Evolutionary conservation across 768 basidiomycete genomes (phyloP), one percentile per base, ranked within the genome.

Genomic region (Psilocybe sp.): DNA sequence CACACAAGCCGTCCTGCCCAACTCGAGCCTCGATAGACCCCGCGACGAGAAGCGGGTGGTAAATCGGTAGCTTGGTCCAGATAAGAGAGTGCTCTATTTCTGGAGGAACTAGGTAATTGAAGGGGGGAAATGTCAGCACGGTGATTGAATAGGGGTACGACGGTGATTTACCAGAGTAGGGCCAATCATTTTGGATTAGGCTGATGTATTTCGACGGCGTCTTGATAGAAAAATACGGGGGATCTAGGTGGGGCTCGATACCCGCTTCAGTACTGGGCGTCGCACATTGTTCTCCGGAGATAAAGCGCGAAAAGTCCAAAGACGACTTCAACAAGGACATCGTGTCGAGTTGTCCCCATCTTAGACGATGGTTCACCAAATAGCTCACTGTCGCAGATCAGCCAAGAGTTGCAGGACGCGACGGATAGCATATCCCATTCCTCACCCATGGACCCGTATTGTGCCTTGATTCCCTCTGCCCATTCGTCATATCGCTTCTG

Each of bases 141-240:
- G 40, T 9, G 32, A 31, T 34, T 34, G 20, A 12, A 39, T 19
- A 33, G 37, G 39, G 41, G n/a, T 18, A 23, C 36, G 19, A 33
- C 28, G n/a, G 2, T 41, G 14, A 39, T 73, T 47, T 58, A 86
- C 88, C 82, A 6, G 88, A 91, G 65, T 94, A 94, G 0, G 91
- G 91, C 91, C 91, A 94, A 62, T 92, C 89, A 60, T 92, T 91
- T 58, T 73, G 82, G 40, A 86, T 86, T 53, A 92, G 82, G 59
- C 82, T 86, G 55, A 89, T 69, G 46, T 80, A 69, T 33, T 80
- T 69, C 11, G 73, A 57, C 0, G 85, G 79, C 8, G 81, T 82
- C 54, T 84, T 73, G 11, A 77, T 78, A 31, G 74, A 82, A 65
- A 93, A 92, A 64, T 87, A 88, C 11, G 72, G 38, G 7, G 23